A percentile compares a stretch with the other conserved stretches of the same genome.
These are phyloP conservation scores for Trichoderma gamsii DNA, from an alignment of 495 filamentous ascomycete species.

Conservation along the genomic window DNA sequence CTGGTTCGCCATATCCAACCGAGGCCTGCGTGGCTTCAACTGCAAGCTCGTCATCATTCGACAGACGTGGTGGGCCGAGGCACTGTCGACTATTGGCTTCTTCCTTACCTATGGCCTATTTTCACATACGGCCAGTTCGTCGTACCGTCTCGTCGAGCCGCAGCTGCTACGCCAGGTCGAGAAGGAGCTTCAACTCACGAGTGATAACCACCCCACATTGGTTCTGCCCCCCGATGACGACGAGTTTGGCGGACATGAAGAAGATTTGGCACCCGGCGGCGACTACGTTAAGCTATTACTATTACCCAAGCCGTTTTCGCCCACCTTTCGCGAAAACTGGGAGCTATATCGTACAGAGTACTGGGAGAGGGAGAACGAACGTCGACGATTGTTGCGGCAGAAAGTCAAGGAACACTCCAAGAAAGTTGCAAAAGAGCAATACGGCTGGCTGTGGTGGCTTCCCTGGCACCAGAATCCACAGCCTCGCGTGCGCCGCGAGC, in stretches of 20 bases:
- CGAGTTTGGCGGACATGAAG: slow-evolving; percentile 58
- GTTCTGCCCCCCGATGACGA: slow-evolving; percentile 39
- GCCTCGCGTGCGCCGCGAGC: slow-evolving; percentile 20
- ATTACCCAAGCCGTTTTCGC: slow-evolving; percentile 88
- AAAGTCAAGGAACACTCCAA: slow-evolving; percentile 60
- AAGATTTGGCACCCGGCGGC: slow-evolving; percentile 82
- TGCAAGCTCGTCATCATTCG: slow-evolving; percentile 88
- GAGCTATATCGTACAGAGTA: slow-evolving; percentile 88
- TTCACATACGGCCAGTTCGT: slow-evolving; percentile 53
- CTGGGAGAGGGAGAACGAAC: slow-evolving; percentile 95
- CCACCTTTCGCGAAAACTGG: slow-evolving; percentile 96
- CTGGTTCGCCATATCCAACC: slow-evolving; percentile 82
- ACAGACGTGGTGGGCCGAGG: slow-evolving; percentile 74
- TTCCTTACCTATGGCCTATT: slow-evolving; percentile 71
- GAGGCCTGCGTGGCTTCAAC: slow-evolving; percentile 86
- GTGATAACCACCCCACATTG: slow-evolving; percentile 36
- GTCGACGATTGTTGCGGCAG: slow-evolving; percentile 63
- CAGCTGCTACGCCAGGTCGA: slow-evolving; percentile 47
- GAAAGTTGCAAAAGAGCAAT: slow-evolving; percentile 57
- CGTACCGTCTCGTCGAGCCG: slow-evolving; percentile 62
- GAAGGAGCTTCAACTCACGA: slow-evolving; percentile 36
- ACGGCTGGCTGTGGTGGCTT: slow-evolving; percentile 84
- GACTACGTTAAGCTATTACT: slow-evolving; percentile 87
- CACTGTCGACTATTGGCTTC: slow-evolving; percentile 61
- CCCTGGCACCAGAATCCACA: slow-evolving; percentile 44